Conservation (phyloP, 768 basidiomycete species). For the Boletus edulis region DNA sequence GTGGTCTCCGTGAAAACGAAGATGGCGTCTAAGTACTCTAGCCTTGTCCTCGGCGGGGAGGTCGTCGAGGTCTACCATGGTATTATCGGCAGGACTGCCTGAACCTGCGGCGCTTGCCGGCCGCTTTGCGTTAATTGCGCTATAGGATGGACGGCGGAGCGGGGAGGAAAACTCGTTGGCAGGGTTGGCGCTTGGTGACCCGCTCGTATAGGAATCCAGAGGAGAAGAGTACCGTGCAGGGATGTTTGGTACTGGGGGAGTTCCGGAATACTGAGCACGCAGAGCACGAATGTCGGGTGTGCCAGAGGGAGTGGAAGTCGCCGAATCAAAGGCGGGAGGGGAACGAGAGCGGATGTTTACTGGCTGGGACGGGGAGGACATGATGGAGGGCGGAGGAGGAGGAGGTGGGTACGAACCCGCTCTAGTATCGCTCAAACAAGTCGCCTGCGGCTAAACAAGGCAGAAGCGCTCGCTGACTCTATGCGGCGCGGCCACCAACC, state of each 20-base stretch:
- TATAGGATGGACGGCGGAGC: constrained; percentile 27
- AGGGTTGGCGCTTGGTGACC: neutral
- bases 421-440: too few species aligned
- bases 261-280: constrained; percentile 64
- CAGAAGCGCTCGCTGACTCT: too few species aligned
- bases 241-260: constrained; percentile 49
- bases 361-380: constrained; percentile 58
- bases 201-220: constrained; percentile 13
- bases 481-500: too few species aligned
- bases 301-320: constrained; percentile 40
- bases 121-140: constrained; percentile 39
- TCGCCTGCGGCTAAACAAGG: too few species aligned
- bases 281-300: constrained; percentile 65
- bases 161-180: constrained; percentile 11
- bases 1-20: constrained; percentile 70
- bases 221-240: constrained; percentile 59
- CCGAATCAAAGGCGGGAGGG: constrained; percentile 13
- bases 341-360: constrained; percentile 42
- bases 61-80: constrained; percentile 47
- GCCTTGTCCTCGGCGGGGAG: constrained; percentile 84
- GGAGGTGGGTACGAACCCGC: too few species aligned
- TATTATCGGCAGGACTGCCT: constrained; percentile 27
- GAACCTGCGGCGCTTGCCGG: constrained; percentile 29
- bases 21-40: constrained; percentile 73
- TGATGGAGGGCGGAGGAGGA: constrained; percentile 11